Evolutionary conservation across 108 stramenopile species (phyloP).

Genomic region (Skeletonema tropicum): DNA sequence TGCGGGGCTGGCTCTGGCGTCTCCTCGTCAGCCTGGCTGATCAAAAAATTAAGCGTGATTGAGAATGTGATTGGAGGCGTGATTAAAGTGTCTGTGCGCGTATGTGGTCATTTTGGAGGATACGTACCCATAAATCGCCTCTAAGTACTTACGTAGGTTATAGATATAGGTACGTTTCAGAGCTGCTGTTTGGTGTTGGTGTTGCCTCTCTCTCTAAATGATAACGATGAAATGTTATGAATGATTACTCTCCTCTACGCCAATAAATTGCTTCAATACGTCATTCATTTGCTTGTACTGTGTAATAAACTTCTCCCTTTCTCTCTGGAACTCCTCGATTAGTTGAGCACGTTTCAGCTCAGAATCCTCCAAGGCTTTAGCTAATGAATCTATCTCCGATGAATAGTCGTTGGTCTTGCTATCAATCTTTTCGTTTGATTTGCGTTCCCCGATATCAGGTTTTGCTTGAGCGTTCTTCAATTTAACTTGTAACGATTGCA

Average conservation of each 20-base stretch:
- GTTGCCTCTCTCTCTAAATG: too few relatives aligned
- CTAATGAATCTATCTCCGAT: constrained; percentile 22
- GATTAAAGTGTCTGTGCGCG: too few relatives aligned
- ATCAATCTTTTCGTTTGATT: background rate
- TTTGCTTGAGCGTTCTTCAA: constrained; percentile 12
- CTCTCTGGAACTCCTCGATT: constrained; percentile 34
- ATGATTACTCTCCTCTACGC: background rate
- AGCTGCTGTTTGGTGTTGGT: too few relatives aligned
- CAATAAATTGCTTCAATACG: constrained; percentile 17
- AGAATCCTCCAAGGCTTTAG: constrained; percentile 30
- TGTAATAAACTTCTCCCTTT: constrained; percentile 29
- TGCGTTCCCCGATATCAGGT: background rate
- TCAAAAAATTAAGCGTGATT: too few relatives aligned
- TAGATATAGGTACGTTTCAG: too few relatives aligned
- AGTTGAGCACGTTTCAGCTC: constrained; percentile 28
- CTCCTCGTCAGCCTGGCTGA: too few relatives aligned
- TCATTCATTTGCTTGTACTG: constrained; percentile 35
- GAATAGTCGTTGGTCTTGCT: background rate
- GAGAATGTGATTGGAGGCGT: too few relatives aligned
- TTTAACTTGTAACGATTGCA: constrained; percentile 26
- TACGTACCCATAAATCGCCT: too few relatives aligned
- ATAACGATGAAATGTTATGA: background rate
- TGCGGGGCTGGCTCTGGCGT: too few relatives aligned
- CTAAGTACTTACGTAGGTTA: too few relatives aligned
- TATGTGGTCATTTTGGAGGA: too few relatives aligned